Evolutionary conservation across 768 basidiomycete genomes (phyloP), one percentile per base, ranked within the genome.

Genomic region (Suillus alpinus): DNA sequence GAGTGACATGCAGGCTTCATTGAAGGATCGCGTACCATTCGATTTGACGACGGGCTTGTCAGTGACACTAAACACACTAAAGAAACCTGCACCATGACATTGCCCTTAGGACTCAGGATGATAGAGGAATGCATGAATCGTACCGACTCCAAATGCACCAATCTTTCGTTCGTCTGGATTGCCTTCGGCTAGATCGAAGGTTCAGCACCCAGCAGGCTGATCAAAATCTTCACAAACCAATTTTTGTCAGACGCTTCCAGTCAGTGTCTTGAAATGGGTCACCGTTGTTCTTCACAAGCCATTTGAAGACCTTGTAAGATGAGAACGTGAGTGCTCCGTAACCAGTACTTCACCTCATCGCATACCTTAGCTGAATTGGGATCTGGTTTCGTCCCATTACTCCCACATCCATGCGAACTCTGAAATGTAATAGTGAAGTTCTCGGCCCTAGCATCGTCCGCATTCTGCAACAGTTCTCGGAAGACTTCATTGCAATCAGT

Each of bases 401-500:
- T 52, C 36, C 62, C 26, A 47, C 9, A 61, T 52, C 56, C 56
- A 37, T 56, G 34, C 0, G 73, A 40, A 63, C 43, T 76, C 44
- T 71, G 65, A 59, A 80, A 80, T 43, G 70, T 71, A 4, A 81
- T 66, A 59, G 78, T 68, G 12, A 79, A 71, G 0, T 46, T 62
- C 20, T 60, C 66, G 0, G 78, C 71, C 0, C 70, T 73, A 1
- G 77, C 83, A 69, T 84, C 83, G 63, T 84, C 83, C 10, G 84
- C 81, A 67, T 86, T 86, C 66, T 85, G 84, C 9, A 85, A 67
- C 23, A 86, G 71, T 65, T 85, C 85, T 53, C 85, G 70, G 58
- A 81, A 79, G 43, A 84, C 81, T 74, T 31, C 18, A 50, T n/a
- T 6, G 10, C 18, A 32, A 31, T 50, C 2, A 50, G 31, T 50